Evolutionary conservation across 257 asterid species (phyloP), one percentile per base, ranked within the genome.

Genomic region (Salvia hispanica): DNA sequence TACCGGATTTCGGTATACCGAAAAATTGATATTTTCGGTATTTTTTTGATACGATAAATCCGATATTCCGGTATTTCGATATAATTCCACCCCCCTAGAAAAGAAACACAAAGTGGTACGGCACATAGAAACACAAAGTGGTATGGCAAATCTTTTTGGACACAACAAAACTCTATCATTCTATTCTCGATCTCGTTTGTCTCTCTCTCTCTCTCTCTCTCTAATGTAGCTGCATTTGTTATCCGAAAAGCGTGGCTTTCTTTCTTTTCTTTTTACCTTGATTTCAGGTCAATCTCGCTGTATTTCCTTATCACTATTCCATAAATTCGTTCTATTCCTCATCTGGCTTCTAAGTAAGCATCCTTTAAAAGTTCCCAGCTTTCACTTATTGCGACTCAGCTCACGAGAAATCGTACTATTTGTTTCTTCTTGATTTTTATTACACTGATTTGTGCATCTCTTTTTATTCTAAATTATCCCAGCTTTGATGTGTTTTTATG

Each of bases 291-390:
- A 56, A n/a, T 43, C 57, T 69, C 57, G 71, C 71, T 40, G 45
- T 68, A 45, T 21, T 58, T 71, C 66, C 31, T 25, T 25, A 25
- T 25, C 31, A 25, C 31, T 75, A 78, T 25, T 25, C 31, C 31
- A 2, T 39, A 47, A 48, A 16, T 69, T 72, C 39, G 69, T 65
- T 66, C 59, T 67, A 56, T 63, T 57, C 73, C 59, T 62, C 76
- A 28, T 25, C 69, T 64, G 64, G 78, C 62, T 36, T 42, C 31
- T 76, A 65, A 72, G 58, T 25, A 56, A 64, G 51, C 68, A 47
- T 28, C 62, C 11, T 60, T 9, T 25, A 1, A 25, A 54, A 69
- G 14, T 64, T 25, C 44, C 12, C 58, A 31, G 11, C 58, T 46
- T 64, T 46, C 44, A 14, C 33, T 45, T 46, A 2, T 9, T 31